Conservation (phyloP, 192 early-diverging fungal genomes). For the Chytriomyces hyalinus region DNA sequence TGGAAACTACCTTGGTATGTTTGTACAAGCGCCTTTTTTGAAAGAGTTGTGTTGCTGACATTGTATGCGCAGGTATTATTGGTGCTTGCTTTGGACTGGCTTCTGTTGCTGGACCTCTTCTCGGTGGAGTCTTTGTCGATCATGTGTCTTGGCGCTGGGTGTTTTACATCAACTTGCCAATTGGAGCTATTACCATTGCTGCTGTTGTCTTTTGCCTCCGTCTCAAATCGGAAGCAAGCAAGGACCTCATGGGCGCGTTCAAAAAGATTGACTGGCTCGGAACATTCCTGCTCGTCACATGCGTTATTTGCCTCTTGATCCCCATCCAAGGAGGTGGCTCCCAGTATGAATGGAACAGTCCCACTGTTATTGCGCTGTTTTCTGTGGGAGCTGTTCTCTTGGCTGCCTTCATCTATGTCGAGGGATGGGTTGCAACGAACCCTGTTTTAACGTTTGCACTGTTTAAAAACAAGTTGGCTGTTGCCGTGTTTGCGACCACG, state of each 20-base stretch:
- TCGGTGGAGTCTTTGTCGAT: constrained; percentile 85
- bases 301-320: constrained; percentile 31
- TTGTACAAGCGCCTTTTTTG: neutral
- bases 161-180: constrained; percentile 63
- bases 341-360: constrained; percentile 62
- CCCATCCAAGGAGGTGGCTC: constrained; percentile 63
- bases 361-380: constrained; percentile 66
- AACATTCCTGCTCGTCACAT: constrained; percentile 32
- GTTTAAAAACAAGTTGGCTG: constrained; percentile 52
- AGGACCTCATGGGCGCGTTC: constrained; percentile 4
- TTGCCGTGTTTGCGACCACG: constrained; percentile 27
- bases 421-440: constrained; percentile 65
- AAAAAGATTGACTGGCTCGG: constrained; percentile 60
- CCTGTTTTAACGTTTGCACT: constrained; percentile 71
- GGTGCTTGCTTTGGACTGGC: constrained; percentile 77
- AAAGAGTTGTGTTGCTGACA: no score
- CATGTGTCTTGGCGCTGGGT: constrained; percentile 44
- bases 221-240: constrained; percentile 25
- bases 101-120: constrained; percentile 75
- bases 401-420: constrained; percentile 62
- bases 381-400: constrained; percentile 59
- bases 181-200: constrained; percentile 1
- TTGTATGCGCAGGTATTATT: constrained; percentile 45
- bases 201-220: constrained; percentile 62
- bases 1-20: constrained; percentile 69